Evolutionary conservation across 352 stramenopile genomes (phyloP).

Genomic region (Phytophthora fragariae): DNA sequence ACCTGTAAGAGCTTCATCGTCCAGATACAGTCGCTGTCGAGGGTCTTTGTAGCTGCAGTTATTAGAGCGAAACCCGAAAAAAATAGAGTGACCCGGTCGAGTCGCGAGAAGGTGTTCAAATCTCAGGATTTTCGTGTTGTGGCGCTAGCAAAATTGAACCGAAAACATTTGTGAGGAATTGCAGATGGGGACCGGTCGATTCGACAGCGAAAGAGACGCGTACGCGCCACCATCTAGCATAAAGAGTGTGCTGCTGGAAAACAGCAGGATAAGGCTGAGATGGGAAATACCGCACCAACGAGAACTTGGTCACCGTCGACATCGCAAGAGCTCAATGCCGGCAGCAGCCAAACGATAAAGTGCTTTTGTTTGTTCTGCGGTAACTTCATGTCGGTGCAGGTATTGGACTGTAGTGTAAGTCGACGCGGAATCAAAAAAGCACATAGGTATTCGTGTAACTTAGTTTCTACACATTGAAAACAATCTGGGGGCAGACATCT

Average conservation of each 20-base stretch:
- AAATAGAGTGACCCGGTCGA: conserved; percentile 15
- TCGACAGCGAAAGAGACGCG: neutral
- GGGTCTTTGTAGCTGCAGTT: neutral
- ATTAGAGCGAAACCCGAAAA: conserved; percentile 5
- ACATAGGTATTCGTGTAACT: conserved; percentile 19
- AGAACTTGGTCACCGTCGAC: neutral
- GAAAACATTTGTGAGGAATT: conserved; percentile 3
- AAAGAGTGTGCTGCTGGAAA: conserved; percentile 13
- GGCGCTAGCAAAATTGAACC: conserved; percentile 8
- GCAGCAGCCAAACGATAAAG: neutral
- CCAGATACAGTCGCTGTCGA: neutral
- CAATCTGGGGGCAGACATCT: neutral
- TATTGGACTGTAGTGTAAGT: neutral
- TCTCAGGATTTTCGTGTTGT: conserved; percentile 4
- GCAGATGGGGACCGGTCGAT: conserved; percentile 7
- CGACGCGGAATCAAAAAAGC: conserved; percentile 4
- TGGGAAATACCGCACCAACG: conserved; percentile 18
- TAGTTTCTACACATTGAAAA: conserved; percentile 31
- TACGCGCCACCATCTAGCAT: conserved; percentile 15
- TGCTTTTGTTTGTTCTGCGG: too few relatives aligned
- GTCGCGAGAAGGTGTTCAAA: conserved; percentile 1
- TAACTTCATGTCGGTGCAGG: neutral
- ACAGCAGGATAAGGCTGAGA: conserved; percentile 28
- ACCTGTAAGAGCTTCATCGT: conserved; percentile 34
- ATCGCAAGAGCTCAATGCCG: neutral